phyloP scores from a whole-genome alignment of 139 green algal species.

The Coelastrella sp. region DNA sequence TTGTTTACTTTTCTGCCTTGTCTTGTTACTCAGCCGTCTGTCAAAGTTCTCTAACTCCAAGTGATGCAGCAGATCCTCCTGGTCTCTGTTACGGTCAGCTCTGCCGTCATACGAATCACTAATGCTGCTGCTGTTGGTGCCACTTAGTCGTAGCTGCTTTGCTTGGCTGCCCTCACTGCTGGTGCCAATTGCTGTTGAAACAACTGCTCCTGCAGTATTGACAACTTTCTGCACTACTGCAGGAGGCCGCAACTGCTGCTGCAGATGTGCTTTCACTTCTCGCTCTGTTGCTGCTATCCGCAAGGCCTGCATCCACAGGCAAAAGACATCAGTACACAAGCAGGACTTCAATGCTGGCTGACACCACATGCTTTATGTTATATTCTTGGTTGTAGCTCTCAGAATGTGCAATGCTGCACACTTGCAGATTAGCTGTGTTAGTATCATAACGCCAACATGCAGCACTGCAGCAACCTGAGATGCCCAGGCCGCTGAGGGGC shows the following conservation, averaged over 20 bases:
- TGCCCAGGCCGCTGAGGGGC: background rate
- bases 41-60: slow-evolving; percentile 41
- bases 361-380: background rate
- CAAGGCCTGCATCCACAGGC: slow-evolving; percentile 36
- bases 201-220: background rate
- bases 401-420: background rate
- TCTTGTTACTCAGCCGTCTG: background rate
- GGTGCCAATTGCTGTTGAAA: background rate
- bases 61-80: background rate
- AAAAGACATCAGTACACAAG: background rate
- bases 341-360: background rate
- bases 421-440: background rate
- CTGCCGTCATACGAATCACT: background rate
- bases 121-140: background rate
- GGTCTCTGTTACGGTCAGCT: background rate
- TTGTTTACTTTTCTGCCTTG: background rate
- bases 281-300: slow-evolving; percentile 54
- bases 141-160: background rate
- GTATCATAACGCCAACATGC: background rate
- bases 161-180: background rate
- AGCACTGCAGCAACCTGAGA: background rate
- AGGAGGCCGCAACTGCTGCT: slow-evolving; percentile 34
- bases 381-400: background rate
- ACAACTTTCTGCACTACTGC: slow-evolving; percentile 2
- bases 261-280: slow-evolving; percentile 22